Evolutionary conservation across 2,329 filamentous ascomycete species (phyloP), one percentile per base, ranked within the genome.

Genomic region (Dothistroma pini): DNA sequence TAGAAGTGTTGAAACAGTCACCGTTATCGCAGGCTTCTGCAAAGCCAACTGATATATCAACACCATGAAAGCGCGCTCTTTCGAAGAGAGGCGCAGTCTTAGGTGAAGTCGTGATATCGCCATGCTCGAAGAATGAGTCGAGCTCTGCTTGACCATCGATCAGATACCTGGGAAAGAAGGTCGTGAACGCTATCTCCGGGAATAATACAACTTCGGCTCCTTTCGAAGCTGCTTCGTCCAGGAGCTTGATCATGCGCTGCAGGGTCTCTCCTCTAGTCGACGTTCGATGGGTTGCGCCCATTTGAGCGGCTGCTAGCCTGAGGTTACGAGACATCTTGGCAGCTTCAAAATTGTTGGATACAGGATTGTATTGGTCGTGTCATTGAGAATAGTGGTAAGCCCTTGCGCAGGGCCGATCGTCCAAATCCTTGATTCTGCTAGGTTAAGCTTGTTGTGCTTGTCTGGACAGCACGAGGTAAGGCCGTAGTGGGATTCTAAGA

Each of bases 131-230:
- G 70, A 78, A 83, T 12, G 70, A 65, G 29, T 79, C 77, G 10
- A 83, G 70, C 48, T 80, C 76, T 14, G 72, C 68, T 25, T 74
- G 69, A 58, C 80, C 77, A 7, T 76, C 69, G 61, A 83, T 77
- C 38, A 83, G 69, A 61, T 80, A 76, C 16, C 80, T 76, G 0
- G 82, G 81, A 68, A 84, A 84, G 75, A 84, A 84, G 0, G 81
- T 84, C 2, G 81, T 83, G 47, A 84, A 78, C 19, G 81, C 79
- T 14, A 78, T 75, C 68, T 84, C 82, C 1, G 81, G 82, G 64
- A 80, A 84, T 21, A 83, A 75, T 12, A 83, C 77, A 3, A 84
- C 65, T 63, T 79, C 74, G 52, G 79, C 80, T 22, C 75, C 75
- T 59, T 78, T 70, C 1, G 68, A 58, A 3, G 76, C 75, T 16